Conservation (phyloP, 2,329 filamentous ascomycete genomes). For the Colletotrichum sp. region DNA sequence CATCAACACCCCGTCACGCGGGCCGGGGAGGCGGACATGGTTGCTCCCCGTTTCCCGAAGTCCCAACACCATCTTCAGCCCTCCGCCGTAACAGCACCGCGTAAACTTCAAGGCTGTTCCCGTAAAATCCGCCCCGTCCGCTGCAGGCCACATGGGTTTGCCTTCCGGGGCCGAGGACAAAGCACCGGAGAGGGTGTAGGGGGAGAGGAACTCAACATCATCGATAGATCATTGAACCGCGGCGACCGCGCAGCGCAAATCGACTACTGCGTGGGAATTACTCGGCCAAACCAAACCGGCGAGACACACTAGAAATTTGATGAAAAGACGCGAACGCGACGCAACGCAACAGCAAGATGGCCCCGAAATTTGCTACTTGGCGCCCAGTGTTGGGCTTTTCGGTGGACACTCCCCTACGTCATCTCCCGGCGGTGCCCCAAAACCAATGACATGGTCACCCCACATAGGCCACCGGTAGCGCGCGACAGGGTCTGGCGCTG, state of each 20-base stretch:
- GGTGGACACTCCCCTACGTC: slow-evolving; percentile 3
- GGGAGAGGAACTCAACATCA: neutral
- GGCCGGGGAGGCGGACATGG: slow-evolving; percentile 10
- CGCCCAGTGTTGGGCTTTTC: neutral
- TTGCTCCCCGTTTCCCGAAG: slow-evolving; percentile 10
- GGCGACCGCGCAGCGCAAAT: neutral
- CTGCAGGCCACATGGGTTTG: neutral
- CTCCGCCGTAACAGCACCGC: neutral
- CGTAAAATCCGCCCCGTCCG: neutral
- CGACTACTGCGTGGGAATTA: neutral
- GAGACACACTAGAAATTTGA: neutral
- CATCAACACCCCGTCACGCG: neutral
- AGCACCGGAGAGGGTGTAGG: neutral
- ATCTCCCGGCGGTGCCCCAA: neutral
- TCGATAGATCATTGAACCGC: neutral
- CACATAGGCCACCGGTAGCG: slow-evolving; percentile 5
- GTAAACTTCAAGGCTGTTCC: neutral
- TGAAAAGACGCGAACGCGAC: neutral
- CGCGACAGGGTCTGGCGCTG: neutral
- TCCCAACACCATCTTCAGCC: neutral
- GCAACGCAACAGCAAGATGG: neutral
- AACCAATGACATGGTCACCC: slow-evolving; percentile 17
- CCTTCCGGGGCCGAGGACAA: neutral
- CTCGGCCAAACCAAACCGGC: neutral
- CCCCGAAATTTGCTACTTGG: neutral